Percentiles rank a stretch among this genome's conserved stretches.
Conservation (phyloP, 2,329 filamentous ascomycete genomes). For the Ceratocystis diversiconidia region DNA sequence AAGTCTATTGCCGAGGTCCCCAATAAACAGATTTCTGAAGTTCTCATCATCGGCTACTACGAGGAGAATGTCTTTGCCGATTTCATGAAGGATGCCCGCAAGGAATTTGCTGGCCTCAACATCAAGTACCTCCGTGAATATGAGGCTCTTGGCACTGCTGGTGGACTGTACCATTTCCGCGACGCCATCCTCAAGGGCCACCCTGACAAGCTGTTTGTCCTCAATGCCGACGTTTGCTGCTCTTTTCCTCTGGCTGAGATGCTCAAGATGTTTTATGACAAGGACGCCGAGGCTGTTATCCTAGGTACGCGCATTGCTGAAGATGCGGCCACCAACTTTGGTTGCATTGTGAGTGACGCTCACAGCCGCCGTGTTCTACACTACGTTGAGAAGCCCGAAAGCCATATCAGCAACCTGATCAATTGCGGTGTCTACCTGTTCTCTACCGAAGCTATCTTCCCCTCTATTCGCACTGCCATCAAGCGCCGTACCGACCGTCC, state of each 20-base stretch:
- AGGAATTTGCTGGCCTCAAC: conserved; percentile 72
- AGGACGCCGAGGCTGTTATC: conserved; percentile 92
- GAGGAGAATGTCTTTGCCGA: conserved; percentile 94
- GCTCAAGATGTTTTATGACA: conserved; percentile 86
- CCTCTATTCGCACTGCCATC: conserved; percentile 83
- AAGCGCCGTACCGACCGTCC: conserved; percentile 88
- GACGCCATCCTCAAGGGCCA: conserved; percentile 94
- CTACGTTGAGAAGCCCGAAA: conserved; percentile 98
- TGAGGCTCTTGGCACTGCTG: conserved; percentile 86
- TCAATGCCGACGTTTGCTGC: conserved; percentile 98
- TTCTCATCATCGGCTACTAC: conserved; percentile 97
- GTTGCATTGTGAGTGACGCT: conserved; percentile 88
- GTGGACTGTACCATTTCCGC: conserved; percentile 96
- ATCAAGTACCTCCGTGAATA: conserved; percentile 97
- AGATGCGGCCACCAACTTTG: conserved; percentile 89
- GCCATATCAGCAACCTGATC: conserved; percentile 94
- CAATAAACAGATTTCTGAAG: conserved; percentile 68
- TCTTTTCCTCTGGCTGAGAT: conserved; percentile 93
- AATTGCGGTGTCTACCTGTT: conserved; percentile 99
- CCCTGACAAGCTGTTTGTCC: conserved; percentile 88
- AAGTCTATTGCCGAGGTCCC: conserved; percentile 81
- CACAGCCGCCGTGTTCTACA: conserved; percentile 92
- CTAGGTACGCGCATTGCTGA: conserved; percentile 82
- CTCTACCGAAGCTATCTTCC: conserved; percentile 89
- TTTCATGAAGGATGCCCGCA: conserved; percentile 84